A percentile compares a stretch with the other conserved stretches of the same genome.
These are phyloP conservation scores for Vigna mungo DNA, from an alignment of 306 rosid genomes.

Conservation along the genomic window DNA sequence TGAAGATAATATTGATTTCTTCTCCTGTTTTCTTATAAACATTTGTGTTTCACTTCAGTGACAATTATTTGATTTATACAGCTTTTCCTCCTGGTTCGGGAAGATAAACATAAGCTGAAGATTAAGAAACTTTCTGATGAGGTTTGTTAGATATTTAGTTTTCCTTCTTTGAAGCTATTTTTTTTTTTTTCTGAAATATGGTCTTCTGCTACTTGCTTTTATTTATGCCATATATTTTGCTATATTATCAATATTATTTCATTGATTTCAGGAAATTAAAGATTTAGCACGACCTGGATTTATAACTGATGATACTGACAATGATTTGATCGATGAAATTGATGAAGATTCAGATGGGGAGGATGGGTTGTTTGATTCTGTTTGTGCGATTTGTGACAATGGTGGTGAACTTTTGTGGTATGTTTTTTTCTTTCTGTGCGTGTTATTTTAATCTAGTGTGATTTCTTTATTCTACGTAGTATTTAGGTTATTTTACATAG, in stretches of 20 bases:
- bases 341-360: slow-evolving; percentile 67
- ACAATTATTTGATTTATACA: slow-evolving; percentile 55
- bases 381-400: slow-evolving; percentile 90
- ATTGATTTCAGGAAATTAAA: slow-evolving; percentile 66
- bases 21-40: slow-evolving; percentile 1
- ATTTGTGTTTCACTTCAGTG: slow-evolving; percentile 22
- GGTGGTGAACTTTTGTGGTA: slow-evolving; percentile 86
- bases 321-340: slow-evolving; percentile 54
- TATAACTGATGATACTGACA: slow-evolving; percentile 70
- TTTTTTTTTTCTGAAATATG: slow-evolving; percentile 1
- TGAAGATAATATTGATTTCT: not conserved
- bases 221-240: slow-evolving; percentile 30
- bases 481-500: slow-evolving; percentile 17
- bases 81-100: slow-evolving; percentile 65
- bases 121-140: slow-evolving; percentile 58
- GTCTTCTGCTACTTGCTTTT: slow-evolving; percentile 2
- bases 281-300: slow-evolving; percentile 63
- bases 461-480: slow-evolving; percentile 2
- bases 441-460: slow-evolving; percentile 16
- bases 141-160: slow-evolving; percentile 56
- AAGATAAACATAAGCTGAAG: slow-evolving; percentile 54
- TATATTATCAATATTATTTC: slow-evolving; percentile 22
- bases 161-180: slow-evolving; percentile 11
- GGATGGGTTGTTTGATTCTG: slow-evolving; percentile 77
- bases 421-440: not conserved